phyloP scores from a whole-genome alignment of 148 eudicot species.

The Camellia japonica region DNA sequence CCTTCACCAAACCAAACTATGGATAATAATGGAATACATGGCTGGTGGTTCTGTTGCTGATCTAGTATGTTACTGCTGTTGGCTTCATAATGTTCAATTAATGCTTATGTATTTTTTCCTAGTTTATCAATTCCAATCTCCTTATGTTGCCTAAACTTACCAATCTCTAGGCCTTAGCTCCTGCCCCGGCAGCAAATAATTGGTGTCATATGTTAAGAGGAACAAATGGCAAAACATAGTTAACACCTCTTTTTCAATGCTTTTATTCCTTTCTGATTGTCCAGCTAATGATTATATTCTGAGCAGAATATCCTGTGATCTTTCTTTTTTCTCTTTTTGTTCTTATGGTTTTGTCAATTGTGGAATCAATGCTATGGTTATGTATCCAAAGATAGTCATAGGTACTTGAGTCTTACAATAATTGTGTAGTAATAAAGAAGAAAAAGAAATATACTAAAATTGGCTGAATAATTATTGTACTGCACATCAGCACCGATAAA shows the following conservation, averaged over 20 bases:
- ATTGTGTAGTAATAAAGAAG: not conserved
- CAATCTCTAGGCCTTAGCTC: too few relatives aligned
- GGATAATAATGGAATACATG: slow-evolving; percentile 99
- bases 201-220: too few relatives aligned
- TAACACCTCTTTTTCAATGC: too few relatives aligned
- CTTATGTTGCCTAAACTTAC: not conserved
- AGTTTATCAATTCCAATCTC: not conserved
- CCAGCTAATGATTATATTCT: too few relatives aligned
- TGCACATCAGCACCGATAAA: not conserved
- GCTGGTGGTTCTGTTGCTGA: slow-evolving; percentile 99
- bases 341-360: not conserved
- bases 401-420: not conserved
- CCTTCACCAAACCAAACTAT: slow-evolving; percentile 85
- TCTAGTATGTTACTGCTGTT: slow-evolving; percentile 57
- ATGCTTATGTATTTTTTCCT: not conserved
- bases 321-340: not conserved
- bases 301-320: too few relatives aligned
- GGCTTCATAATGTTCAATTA: not conserved
- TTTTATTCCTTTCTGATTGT: too few relatives aligned
- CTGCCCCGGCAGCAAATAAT: too few relatives aligned
- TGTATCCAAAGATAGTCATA: not conserved
- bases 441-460: slow-evolving; percentile 5
- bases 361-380: not conserved
- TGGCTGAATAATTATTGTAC: not conserved
- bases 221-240: too few relatives aligned